These are phyloP conservation scores for Drosera spatulata DNA, from an alignment of 179 eudicot species.

Conservation along the genomic window DNA sequence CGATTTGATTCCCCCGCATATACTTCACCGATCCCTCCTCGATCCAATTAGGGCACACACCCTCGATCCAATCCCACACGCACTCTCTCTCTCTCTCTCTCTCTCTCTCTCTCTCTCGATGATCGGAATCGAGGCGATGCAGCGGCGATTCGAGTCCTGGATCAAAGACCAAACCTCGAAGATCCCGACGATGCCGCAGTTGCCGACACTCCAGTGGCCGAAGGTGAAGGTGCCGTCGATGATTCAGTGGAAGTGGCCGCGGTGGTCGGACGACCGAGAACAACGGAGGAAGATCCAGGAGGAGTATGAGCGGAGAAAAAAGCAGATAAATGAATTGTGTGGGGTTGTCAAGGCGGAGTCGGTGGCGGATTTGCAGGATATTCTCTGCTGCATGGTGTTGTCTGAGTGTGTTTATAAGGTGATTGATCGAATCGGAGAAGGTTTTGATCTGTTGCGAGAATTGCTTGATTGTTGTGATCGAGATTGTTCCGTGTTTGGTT, in stretches of 20 bases:
- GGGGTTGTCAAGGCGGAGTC: conserved; percentile 69
- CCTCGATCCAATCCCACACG: too few species aligned
- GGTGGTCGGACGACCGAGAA: conserved; percentile 59
- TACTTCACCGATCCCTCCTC: too few species aligned
- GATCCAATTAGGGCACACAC: too few species aligned
- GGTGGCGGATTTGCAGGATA: conserved; percentile 82
- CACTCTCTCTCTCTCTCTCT: too few species aligned
- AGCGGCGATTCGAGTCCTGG: conserved; percentile 71
- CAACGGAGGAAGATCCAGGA: conserved; percentile 58
- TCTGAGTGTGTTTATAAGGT: conserved; percentile 98
- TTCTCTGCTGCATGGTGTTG: conserved; percentile 97
- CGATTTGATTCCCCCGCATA: too few species aligned
- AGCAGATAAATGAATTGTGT: conserved; percentile 60
- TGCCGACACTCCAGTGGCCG: conserved; percentile 47
- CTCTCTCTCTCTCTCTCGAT: too few species aligned
- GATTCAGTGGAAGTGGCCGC: conserved; percentile 30
- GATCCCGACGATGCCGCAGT: conserved; percentile 44
- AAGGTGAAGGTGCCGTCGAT: conserved; percentile 11
- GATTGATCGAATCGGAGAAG: background rate
- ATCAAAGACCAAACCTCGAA: conserved; percentile 61
- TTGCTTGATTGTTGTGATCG: background rate
- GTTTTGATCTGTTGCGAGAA: background rate
- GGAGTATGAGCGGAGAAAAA: conserved; percentile 56
- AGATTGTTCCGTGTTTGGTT: background rate
- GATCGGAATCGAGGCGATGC: conserved; percentile 51